phyloP scores from a whole-genome alignment of 345 rosid genomes.

The Moricandia moricandioides region DNA sequence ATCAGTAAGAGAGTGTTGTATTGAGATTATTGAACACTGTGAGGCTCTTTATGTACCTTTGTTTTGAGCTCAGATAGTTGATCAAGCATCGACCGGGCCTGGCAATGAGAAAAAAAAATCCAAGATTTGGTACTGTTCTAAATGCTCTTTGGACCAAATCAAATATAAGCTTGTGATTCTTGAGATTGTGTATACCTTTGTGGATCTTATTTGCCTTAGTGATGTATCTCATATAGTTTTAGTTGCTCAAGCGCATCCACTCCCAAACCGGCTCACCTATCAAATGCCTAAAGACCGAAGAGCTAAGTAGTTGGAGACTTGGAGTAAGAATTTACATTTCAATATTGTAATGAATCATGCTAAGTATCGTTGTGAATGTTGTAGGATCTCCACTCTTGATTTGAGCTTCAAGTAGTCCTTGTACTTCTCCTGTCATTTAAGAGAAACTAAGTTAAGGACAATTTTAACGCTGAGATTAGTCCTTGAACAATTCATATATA shows the following conservation, averaged over 20 bases:
- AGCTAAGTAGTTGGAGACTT: background rate
- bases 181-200: slow-evolving; percentile 44
- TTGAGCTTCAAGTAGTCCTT: slow-evolving; percentile 68
- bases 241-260: slow-evolving; percentile 73
- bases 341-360: background rate
- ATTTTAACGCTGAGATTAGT: background rate
- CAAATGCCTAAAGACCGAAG: slow-evolving; percentile 49
- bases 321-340: background rate
- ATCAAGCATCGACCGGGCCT: slow-evolving; percentile 37
- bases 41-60: slow-evolving; percentile 26
- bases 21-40: background rate
- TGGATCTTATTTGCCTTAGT: slow-evolving; percentile 25
- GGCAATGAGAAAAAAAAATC: slow-evolving; percentile 4
- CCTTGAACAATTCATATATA: slow-evolving; percentile 1
- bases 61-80: slow-evolving; percentile 36
- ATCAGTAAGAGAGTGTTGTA: background rate
- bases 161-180: background rate
- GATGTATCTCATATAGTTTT: slow-evolving; percentile 53
- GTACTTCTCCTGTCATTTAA: slow-evolving; percentile 45
- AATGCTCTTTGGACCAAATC: background rate
- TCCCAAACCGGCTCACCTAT: slow-evolving; percentile 59
- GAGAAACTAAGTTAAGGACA: background rate
- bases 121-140: slow-evolving; percentile 2
- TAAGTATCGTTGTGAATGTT: slow-evolving; percentile 60
- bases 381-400: slow-evolving; percentile 56